Conservation (phyloP, 306 rosid genomes). For the Cicer judaicum region DNA sequence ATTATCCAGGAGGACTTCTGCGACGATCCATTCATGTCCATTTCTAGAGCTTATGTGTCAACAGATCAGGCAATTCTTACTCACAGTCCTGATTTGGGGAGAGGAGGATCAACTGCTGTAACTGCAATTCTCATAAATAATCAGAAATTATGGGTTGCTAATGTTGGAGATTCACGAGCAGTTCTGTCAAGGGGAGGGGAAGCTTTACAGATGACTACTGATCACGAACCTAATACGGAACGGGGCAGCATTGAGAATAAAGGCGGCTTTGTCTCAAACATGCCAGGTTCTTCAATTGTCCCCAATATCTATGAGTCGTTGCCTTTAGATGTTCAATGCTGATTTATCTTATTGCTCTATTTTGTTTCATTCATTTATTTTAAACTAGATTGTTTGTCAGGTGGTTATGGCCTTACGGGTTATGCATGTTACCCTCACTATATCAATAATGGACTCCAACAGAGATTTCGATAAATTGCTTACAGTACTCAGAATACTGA, state of each 20-base stretch:
- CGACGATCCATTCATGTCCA: conserved; percentile 64
- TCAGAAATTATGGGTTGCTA: conserved; percentile 72
- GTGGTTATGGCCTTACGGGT: too few species aligned
- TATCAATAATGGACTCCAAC: too few species aligned
- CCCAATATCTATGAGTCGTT: conserved; percentile 33
- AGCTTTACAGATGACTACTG: conserved; percentile 73
- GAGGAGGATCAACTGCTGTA: conserved; percentile 85
- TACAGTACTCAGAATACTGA: too few species aligned
- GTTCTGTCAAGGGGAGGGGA: conserved; percentile 66
- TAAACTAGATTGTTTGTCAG: too few species aligned
- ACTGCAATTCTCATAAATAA: conserved; percentile 74
- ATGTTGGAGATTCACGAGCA: conserved; percentile 84
- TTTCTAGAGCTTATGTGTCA: conserved; percentile 61
- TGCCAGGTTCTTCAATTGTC: conserved; percentile 75
- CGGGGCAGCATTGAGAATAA: conserved; percentile 75
- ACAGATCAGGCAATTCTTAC: conserved; percentile 78
- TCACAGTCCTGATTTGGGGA: conserved; percentile 76
- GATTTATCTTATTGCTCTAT: conserved; percentile 19
- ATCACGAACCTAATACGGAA: conserved; percentile 87
- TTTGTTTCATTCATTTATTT: not conserved
- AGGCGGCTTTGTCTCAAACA: conserved; percentile 93
- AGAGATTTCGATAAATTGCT: too few species aligned
- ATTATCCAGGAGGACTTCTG: conserved; percentile 66
- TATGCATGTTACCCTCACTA: too few species aligned
- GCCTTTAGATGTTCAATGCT: conserved; percentile 30